These are phyloP conservation scores for Mycena citricolor DNA, from an alignment of 1,284 basidiomycete genomes.

Conservation along the genomic window DNA sequence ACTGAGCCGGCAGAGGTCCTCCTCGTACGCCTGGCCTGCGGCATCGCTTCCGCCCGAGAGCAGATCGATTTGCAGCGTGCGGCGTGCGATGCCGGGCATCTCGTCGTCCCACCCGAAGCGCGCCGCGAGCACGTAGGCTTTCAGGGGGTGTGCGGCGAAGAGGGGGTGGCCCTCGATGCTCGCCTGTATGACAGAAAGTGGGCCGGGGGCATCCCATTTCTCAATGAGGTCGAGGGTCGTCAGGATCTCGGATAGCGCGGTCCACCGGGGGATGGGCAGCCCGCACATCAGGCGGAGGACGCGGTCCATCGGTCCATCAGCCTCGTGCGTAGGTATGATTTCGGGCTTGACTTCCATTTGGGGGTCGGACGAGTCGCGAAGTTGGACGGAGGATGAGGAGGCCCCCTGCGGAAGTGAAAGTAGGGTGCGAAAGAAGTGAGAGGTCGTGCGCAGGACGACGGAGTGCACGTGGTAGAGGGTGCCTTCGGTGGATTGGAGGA, in stretches of 20 bases:
- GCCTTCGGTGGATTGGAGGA: slow-evolving; percentile 38
- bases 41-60: slow-evolving; percentile 27
- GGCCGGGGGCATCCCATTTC: slow-evolving; percentile 40
- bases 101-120: slow-evolving; percentile 43
- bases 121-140: slow-evolving; percentile 39
- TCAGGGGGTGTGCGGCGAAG: slow-evolving; percentile 37
- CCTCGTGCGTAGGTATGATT: slow-evolving; percentile 22
- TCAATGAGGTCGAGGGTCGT: slow-evolving; percentile 36
- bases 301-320: slow-evolving; percentile 31
- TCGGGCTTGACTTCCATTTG: slow-evolving; percentile 20
- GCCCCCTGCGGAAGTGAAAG: slow-evolving; percentile 23
- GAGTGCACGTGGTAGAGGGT: slow-evolving; percentile 39
- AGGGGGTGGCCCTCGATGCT: slow-evolving; percentile 34
- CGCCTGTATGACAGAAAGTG: slow-evolving; percentile 38
- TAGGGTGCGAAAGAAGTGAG: slow-evolving; percentile 36
- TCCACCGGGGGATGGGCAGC: slow-evolving; percentile 34
- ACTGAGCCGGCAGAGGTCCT: slow-evolving; percentile 31
- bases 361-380: too few relatives aligned
- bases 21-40: too few relatives aligned
- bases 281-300: slow-evolving; percentile 40
- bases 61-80: slow-evolving; percentile 15
- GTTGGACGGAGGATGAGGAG: too few relatives aligned
- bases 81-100: slow-evolving; percentile 1
- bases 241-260: slow-evolving; percentile 37
- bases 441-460: slow-evolving; percentile 38